Percentiles rank a stretch among this genome's conserved stretches.
These are phyloP conservation scores for Kwoniella newhampshirensis DNA, from an alignment of 768 basidiomycete genomes.

Conservation along the genomic window DNA sequence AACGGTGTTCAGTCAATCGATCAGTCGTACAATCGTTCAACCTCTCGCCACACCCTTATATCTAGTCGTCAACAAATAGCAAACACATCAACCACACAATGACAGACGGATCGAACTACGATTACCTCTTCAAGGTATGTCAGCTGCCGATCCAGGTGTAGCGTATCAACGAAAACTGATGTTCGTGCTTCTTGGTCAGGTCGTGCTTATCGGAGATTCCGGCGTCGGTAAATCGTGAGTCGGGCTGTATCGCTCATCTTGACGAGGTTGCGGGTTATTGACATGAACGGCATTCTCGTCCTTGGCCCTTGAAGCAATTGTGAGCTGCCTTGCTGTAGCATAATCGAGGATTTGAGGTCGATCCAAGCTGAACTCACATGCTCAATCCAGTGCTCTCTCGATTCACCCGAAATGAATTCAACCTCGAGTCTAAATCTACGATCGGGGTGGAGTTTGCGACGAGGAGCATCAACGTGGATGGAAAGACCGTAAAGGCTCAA, in stretches of 20 bases:
- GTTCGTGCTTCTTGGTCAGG: conserved; percentile 58
- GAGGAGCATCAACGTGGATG: conserved; percentile 89
- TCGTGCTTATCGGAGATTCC: conserved; percentile 97
- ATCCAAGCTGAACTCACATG: background rate
- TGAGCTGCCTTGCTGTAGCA: conserved; percentile 56
- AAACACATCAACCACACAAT: conserved; percentile 56
- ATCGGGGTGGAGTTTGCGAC: conserved; percentile 99
- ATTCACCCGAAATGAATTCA: conserved; percentile 99
- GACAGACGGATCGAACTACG: conserved; percentile 94
- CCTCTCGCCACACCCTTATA: no score
- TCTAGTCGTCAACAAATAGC: no score
- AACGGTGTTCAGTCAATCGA: no score
- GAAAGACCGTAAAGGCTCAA: conserved; percentile 95
- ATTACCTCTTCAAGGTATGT: conserved; percentile 95
- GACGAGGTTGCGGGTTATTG: background rate
- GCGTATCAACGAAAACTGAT: no score
- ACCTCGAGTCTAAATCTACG: conserved; percentile 97
- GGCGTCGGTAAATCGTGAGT: conserved; percentile 99
- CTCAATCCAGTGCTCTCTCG: conserved; percentile 85
- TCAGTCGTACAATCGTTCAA: no score
- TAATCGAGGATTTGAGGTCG: no score
- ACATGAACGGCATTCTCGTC: background rate
- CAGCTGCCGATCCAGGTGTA: conserved; percentile 3
- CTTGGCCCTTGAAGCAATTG: conserved; percentile 59
- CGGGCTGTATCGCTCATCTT: conserved; percentile 9